Conservation (phyloP, 2,329 filamentous ascomycete species). For the Alternaria angustiovoidea region DNA sequence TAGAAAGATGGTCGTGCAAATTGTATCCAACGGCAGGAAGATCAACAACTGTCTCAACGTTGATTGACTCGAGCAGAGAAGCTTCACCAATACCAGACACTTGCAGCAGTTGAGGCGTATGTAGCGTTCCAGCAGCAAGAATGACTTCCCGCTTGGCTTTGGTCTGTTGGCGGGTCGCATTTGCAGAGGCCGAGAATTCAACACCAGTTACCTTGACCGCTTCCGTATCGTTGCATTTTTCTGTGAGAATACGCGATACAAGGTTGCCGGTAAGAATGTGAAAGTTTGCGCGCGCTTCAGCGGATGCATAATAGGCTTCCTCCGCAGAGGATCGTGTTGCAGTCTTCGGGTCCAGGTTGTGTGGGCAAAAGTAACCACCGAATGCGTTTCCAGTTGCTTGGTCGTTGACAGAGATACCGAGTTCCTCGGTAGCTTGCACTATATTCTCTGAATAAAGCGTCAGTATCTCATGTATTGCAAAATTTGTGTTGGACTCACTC, state of each 20-base stretch:
- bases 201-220: conserved; percentile 27
- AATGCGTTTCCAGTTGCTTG: conserved; percentile 31
- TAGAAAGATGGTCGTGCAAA: conserved; percentile 31
- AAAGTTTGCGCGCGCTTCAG: conserved; percentile 26
- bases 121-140: conserved; percentile 35
- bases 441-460: conserved; percentile 24
- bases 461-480: not conserved
- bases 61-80: conserved; percentile 27
- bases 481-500: conserved; percentile 17
- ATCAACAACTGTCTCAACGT: conserved; percentile 28
- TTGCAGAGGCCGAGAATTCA: conserved; percentile 29
- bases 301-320: conserved; percentile 32
- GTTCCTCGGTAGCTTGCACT: conserved; percentile 24
- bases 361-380: conserved; percentile 32
- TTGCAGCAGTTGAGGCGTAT: conserved; percentile 39
- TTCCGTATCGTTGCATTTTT: conserved; percentile 5
- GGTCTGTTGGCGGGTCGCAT: conserved; percentile 17
- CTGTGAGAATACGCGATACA: conserved; percentile 24
- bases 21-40: conserved; percentile 39
- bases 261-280: conserved; percentile 29
- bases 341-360: conserved; percentile 24
- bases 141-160: conserved; percentile 36
- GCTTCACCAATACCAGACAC: conserved; percentile 40
- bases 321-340: conserved; percentile 29
- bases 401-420: conserved; percentile 28